Conservation (phyloP, 2,329 filamentous ascomycete genomes). For the Pestalotiopsis sp. region DNA sequence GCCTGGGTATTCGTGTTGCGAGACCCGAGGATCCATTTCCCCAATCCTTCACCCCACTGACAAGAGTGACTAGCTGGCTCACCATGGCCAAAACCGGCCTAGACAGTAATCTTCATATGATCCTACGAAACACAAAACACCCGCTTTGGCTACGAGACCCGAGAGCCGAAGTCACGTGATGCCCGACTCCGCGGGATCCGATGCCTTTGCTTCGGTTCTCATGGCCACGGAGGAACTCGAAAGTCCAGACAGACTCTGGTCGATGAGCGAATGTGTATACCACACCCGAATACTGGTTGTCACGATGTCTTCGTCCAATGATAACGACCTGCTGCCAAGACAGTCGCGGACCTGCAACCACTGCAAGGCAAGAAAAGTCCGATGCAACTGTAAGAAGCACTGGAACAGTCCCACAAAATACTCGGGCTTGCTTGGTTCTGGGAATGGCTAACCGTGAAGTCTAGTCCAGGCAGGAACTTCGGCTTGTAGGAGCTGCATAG, state of each 20-base stretch:
- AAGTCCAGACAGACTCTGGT: not conserved
- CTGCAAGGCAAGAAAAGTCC: conserved; percentile 12
- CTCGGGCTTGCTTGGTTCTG: not conserved
- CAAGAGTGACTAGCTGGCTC: not conserved
- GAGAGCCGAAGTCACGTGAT: conserved; percentile 10
- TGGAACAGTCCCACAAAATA: not conserved
- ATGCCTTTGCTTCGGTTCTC: not conserved
- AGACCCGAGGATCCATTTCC: not conserved
- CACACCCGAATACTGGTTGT: not conserved
- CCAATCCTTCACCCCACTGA: not conserved
- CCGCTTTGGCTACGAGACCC: not conserved
- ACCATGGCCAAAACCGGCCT: not conserved
- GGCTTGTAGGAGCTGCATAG: conserved; percentile 7
- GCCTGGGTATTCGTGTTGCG: not conserved
- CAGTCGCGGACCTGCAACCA: conserved; percentile 10
- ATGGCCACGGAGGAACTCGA: not conserved
- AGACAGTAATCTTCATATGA: not conserved
- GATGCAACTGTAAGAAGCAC: not conserved
- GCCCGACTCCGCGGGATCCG: not conserved
- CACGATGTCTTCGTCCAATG: not conserved
- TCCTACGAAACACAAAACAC: not conserved
- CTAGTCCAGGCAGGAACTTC: not conserved
- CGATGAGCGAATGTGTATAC: not conserved
- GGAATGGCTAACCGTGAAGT: not conserved
- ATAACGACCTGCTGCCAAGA: conserved; percentile 1